Base-by-base conservation (phyloP, 805 yeast species). In the Cyberlindnera amylophila region DNA sequence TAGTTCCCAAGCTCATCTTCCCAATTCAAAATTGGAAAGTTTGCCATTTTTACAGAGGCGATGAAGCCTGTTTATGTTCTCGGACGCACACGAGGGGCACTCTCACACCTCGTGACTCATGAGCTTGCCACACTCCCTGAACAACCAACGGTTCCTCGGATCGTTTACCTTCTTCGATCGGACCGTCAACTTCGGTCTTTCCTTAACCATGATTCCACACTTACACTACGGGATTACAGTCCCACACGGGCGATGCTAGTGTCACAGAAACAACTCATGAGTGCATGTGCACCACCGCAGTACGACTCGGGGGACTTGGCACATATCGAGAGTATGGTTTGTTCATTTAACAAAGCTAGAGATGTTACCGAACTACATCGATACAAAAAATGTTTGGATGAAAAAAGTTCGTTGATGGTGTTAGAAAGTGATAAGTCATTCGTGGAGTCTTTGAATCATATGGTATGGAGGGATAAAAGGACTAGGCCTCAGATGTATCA, bases 371-470 rank as follows among this genome's bases (percentile, higher is more conserved):
- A 44, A 15, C 16, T 55, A 13, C 17, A 38, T 19, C 35, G 42
- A 27, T 55, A 54, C 40, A 54, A 47, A 41, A 41, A 42, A 34
- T 50, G 53, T 36, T 19, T 55, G 28, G 37, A 69, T 38, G 59
- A 67, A 13, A 56, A 65, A 3, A 73, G 90, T 1, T 79, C 78
- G 43, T 60, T 89, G 3, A 50, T 90, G 34, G 60, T 90, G 17
- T 53, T 90, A 13, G 61, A 67, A n/a, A 95, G 87, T 42, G 87
- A 86, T 57, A 91, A 89, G 70, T 77, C 32, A 58, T 73, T 8
- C 76, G 74, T 11, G 60, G 66, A 43, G 26, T 38, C 37, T 5
- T 52, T 87, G 10, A 58, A 67, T n/a, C 57, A 63, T 2, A 52
- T 58, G 10, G 61, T 78, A 7, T 86, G 91, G 89, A 77, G 77